Evolutionary conservation across 495 filamentous ascomycete species (phyloP), one percentile per base, ranked within the genome.

Genomic region (Neurospora terricola): DNA sequence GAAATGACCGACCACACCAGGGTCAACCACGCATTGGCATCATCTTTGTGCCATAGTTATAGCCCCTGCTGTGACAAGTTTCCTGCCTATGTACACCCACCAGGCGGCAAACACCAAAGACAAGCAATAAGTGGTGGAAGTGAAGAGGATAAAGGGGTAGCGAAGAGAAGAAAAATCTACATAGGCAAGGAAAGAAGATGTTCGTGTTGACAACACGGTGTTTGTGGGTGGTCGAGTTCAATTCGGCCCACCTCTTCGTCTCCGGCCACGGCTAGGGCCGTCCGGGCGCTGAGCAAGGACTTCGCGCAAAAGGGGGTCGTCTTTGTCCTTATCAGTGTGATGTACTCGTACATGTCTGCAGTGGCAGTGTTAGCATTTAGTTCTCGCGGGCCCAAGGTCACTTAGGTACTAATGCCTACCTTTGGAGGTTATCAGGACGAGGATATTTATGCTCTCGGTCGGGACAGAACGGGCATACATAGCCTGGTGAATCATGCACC

Each of bases 361-460:
- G 8, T 7, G 8, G 38, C 14, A 34, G 27, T 66, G 69, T 77
- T 54, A 72, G 69, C 70, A 36, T 21, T 59, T 11, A 70, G 38
- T 34, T 21, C 54, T 16, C 38, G 2, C 23, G 5, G 48, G 11
- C 40, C 70, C 0, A 39, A 62, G 48, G 0, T 30, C 14, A 71
- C 5, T 7, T 14, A 16, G 14, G 11, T 37, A 12, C 1, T 14
- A 0, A 48, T 38, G 80, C 87, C 75, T 83, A 97, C 96, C 96
- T 90, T 86, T 98, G 96, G 38, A 99, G 86, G 88, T 99, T 98
- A 81, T 98, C 96, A 34, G 96, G 96, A 76, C 96, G 87, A 23
- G 96, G 96, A 80, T 99, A 99, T 80, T 93, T 95, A 80, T 98
- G 96, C 82, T 98, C 95, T 75, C 93, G 87, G 81, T 98, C 94